These are phyloP conservation scores for Penicillium pulvis DNA, from an alignment of 495 filamentous ascomycete species.

Conservation along the genomic window DNA sequence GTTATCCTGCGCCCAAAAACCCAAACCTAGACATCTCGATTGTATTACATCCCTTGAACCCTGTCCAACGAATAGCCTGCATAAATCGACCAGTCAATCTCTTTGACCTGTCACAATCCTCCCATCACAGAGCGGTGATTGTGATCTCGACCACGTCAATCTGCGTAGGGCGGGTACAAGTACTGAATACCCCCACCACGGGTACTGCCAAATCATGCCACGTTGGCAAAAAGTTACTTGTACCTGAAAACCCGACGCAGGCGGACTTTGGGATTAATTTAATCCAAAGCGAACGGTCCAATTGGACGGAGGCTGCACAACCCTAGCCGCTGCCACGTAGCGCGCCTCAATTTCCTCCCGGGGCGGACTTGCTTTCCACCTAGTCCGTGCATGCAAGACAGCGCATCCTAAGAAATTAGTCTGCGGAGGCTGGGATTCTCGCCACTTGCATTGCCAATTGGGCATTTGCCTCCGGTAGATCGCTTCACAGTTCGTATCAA, in stretches of 20 bases:
- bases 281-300: background rate
- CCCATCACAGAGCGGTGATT: background rate
- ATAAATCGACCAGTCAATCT: background rate
- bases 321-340: constrained; percentile 30
- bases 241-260: background rate
- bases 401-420: constrained; percentile 8
- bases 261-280: background rate
- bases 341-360: constrained; percentile 5
- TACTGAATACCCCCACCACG: background rate
- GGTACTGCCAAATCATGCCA: background rate
- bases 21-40: background rate
- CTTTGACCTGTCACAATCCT: background rate
- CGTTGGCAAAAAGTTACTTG: constrained; percentile 1
- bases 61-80: background rate
- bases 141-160: background rate
- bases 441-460: constrained; percentile 1
- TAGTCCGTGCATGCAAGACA: constrained; percentile 15
- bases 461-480: background rate
- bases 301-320: constrained; percentile 13
- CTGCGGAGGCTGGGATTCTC: constrained; percentile 1
- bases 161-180: background rate
- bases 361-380: background rate
- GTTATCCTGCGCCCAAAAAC: background rate
- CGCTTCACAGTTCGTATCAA: background rate
- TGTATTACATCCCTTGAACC: background rate